phyloP scores from a whole-genome alignment of 73 alveolate genomes.

The Tetrahymena borealis region DNA sequence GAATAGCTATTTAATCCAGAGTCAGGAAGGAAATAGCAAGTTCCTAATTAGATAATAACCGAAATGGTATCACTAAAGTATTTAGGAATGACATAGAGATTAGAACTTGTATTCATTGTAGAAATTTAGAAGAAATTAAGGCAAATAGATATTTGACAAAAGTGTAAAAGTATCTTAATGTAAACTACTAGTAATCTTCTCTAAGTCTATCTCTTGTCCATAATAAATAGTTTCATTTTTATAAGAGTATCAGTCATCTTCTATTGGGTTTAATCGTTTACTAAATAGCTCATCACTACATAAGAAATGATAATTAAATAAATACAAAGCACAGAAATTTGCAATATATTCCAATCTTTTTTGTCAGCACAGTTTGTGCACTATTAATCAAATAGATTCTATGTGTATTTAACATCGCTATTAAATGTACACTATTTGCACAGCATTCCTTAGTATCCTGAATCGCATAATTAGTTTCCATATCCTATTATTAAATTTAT shows the following conservation, averaged over 20 bases:
- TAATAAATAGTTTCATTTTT: not conserved
- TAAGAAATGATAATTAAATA: not conserved
- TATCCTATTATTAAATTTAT: not conserved
- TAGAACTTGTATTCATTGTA: not conserved
- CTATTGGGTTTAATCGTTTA: not conserved
- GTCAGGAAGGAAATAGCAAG: not conserved
- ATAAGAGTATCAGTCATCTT: not conserved
- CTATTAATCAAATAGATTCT: not conserved
- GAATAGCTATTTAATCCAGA: not conserved
- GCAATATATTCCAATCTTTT: not conserved
- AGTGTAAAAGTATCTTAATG: not conserved
- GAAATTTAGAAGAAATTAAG: not conserved
- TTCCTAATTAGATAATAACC: not conserved
- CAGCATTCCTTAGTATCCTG: not conserved
- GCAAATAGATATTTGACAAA: not conserved
- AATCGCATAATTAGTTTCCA: not conserved
- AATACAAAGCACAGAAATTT: not conserved
- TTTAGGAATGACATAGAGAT: not conserved
- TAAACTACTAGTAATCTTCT: not conserved
- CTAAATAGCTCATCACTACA: not conserved
- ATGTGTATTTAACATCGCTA: not conserved
- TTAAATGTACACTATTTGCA: not conserved
- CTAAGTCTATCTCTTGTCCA: not conserved
- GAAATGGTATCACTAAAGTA: not conserved
- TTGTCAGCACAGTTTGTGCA: not conserved